These are phyloP conservation scores for Scheffersomyces titani DNA, from an alignment of 1,139 yeast genomes.

Conservation along the genomic window DNA sequence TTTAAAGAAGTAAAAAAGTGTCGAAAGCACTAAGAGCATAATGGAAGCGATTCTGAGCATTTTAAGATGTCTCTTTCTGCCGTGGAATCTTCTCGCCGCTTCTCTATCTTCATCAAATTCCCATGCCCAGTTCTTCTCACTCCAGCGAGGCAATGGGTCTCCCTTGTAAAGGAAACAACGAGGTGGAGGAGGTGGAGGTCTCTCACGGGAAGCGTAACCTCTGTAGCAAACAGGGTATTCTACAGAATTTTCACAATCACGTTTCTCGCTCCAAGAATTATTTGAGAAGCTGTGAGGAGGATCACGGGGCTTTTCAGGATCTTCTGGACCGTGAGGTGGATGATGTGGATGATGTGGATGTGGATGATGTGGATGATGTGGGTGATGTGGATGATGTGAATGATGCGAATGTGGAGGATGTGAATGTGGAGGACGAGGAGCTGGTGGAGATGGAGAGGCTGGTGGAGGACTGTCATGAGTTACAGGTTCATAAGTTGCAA, in stretches of 20 bases:
- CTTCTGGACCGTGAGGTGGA: background rate
- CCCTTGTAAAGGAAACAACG: background rate
- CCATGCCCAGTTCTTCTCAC: background rate
- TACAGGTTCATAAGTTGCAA: background rate
- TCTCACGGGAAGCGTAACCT: background rate
- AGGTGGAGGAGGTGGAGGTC: background rate
- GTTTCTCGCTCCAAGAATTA: too few species aligned
- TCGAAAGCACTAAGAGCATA: background rate
- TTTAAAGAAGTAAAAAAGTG: background rate
- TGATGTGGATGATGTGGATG: background rate
- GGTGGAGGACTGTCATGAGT: background rate
- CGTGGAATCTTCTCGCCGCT: background rate
- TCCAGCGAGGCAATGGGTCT: background rate
- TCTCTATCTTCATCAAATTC: background rate
- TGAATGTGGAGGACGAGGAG: too few species aligned
- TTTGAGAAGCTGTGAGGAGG: background rate
- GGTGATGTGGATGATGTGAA: too few species aligned
- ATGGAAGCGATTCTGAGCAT: background rate
- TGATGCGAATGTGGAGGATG: background rate
- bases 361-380: background rate
- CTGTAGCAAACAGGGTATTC: background rate
- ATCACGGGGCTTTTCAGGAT: background rate
- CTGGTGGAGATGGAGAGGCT: too few species aligned
- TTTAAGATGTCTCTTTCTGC: background rate
- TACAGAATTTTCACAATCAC: background rate